phyloP scores from a whole-genome alignment of 345 rosid genomes.

The Syzygium jambos region DNA sequence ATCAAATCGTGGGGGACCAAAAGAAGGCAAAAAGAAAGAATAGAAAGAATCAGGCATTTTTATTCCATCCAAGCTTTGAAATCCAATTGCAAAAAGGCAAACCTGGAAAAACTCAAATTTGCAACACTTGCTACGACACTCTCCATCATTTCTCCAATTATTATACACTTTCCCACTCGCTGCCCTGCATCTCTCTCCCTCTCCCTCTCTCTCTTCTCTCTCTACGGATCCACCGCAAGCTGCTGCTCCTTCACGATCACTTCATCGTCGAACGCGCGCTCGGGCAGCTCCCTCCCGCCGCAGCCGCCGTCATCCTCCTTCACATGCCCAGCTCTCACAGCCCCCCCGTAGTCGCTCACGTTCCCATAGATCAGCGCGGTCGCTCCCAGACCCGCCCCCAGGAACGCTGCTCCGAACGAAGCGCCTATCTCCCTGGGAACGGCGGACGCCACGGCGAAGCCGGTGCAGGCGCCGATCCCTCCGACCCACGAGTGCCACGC shows the following conservation, averaged over 20 bases:
- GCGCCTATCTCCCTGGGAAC: not conserved
- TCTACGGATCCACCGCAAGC: not conserved
- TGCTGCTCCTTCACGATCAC: not conserved
- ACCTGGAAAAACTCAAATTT: not conserved
- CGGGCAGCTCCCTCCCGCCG: not conserved
- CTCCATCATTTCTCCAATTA: not conserved
- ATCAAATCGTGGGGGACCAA: not conserved
- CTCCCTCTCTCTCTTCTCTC: not conserved
- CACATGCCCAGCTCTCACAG: conserved; percentile 4
- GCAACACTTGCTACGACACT: not conserved
- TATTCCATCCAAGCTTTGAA: not conserved
- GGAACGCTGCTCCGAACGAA: conserved; percentile 1
- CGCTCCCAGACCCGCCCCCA: not conserved
- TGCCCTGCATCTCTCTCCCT: not conserved
- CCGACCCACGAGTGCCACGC: conserved; percentile 12
- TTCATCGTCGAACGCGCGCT: not conserved
- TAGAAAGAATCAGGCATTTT: not conserved
- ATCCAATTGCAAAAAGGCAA: not conserved
- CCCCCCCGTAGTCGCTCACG: conserved; percentile 8
- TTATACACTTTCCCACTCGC: not conserved
- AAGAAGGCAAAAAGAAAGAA: not conserved
- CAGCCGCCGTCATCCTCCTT: not conserved
- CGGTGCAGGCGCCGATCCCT: conserved; percentile 1
- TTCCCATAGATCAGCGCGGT: conserved; percentile 4
- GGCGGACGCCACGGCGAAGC: conserved; percentile 3